Evolutionary conservation across 75 land plant genomes (phyloP).

Genomic region (Pinus albicaulis): DNA sequence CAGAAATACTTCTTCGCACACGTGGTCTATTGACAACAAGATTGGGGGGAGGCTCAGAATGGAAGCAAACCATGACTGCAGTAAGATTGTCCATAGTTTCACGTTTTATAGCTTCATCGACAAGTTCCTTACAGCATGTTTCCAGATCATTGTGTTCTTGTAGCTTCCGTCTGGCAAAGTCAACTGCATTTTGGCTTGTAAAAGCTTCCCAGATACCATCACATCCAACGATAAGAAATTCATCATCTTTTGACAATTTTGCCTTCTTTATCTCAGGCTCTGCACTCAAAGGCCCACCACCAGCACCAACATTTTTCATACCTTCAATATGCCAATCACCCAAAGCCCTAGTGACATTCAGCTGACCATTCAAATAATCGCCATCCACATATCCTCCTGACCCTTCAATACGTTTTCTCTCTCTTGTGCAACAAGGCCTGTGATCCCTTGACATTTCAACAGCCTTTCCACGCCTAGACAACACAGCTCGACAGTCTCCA

Average conservation of each 20-base stretch:
- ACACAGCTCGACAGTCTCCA: constrained; percentile 69
- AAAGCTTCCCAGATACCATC: constrained; percentile 97
- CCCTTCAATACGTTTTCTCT: constrained; percentile 48
- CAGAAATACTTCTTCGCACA: constrained; percentile 68
- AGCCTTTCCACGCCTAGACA: constrained; percentile 47
- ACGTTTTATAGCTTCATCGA: constrained; percentile 77
- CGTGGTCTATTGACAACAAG: constrained; percentile 39
- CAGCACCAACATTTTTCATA: constrained; percentile 38
- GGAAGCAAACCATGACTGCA: constrained; percentile 85
- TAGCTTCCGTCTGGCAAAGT: constrained; percentile 78
- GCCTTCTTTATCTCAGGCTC: constrained; percentile 70
- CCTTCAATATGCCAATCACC: constrained; percentile 98
- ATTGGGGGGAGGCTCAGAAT: constrained; percentile 65
- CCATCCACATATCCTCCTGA: constrained; percentile 59
- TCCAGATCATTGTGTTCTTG: constrained; percentile 89
- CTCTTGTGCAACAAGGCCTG: constrained; percentile 25
- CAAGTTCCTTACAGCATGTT: constrained; percentile 70
- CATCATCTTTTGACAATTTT: constrained; percentile 72
- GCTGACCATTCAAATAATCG: constrained; percentile 90
- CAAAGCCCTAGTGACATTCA: constrained; percentile 83
- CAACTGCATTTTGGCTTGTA: constrained; percentile 82
- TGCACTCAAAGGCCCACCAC: constrained; percentile 73
- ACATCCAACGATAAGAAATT: constrained; percentile 85
- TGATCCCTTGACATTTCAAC: constrained; percentile 66
- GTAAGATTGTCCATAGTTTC: constrained; percentile 78